Base-by-base conservation (phyloP, 768 basidiomycete genomes). In the Calocybe cyanea region DNA sequence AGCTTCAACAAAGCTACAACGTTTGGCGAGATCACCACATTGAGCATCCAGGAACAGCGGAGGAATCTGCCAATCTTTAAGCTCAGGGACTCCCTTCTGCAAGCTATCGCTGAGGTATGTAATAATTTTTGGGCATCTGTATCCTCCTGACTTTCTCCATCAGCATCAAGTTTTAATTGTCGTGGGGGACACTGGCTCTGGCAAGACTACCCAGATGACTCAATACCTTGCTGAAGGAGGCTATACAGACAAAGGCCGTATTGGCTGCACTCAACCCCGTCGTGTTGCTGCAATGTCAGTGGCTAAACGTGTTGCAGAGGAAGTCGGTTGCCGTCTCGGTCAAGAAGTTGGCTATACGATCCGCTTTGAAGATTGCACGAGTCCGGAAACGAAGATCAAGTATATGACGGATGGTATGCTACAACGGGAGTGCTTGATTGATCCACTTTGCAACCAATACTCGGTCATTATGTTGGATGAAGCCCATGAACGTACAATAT, bases 361-460 rank as follows among this genome's bases (percentile, higher is more conserved):
- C 57, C 95, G 96, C 71, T 99, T 99, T 64, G 96, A 99, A 70
- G 96, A 99, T 65, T 93, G 95, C 66, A 98, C 96, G 5, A 88
- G 92, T 60, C 95, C 96, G 3, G 96, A 99, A 68, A 98, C 96
- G 2, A 84, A 88, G 60, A 99, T 99, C 77, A 99, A 98, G 67
- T 99, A 96, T 77, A 97, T 99, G 96, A 99, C 96, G 59, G 96
- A 98, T 61, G 96, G 96, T 71, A 97, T 99, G 92, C 77, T 99
- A 19, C 91, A 97, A 59, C 81, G 96, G 68, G 96, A 99, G 73
- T 92, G 87, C 53, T 72, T 99, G 43, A 89, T 98, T 60, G 96
- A 99, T 59, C 95, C 95, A 4, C 83, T 96, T 49, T 85, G 92
- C 62, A 89, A 83, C 49, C 78, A 83, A 38, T 99, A 99, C 63